These are phyloP conservation scores for Salvia hispanica DNA, from an alignment of 257 asterid species.

Conservation along the genomic window DNA sequence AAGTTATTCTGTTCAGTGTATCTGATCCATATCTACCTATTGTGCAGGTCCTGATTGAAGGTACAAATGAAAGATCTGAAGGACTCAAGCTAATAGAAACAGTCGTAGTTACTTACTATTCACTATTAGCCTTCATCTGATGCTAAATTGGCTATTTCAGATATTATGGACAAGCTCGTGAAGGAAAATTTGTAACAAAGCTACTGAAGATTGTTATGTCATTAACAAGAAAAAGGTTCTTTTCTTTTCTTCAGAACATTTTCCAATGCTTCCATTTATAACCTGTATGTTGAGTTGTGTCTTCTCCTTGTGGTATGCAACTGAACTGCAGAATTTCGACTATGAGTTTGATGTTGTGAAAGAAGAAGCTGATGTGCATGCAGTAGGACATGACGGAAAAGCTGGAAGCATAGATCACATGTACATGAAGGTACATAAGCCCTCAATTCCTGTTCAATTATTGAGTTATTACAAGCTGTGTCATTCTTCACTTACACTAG, in stretches of 20 bases:
- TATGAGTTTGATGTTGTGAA: constrained; percentile 82
- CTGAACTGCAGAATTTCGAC: constrained; percentile 45
- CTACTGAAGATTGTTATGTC: constrained; percentile 54
- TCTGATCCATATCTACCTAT: constrained; percentile 26
- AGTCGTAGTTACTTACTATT: constrained; percentile 11
- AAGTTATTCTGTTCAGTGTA: constrained; percentile 5
- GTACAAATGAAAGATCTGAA: constrained; percentile 45
- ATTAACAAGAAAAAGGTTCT: constrained; percentile 55
- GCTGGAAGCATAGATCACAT: constrained; percentile 51
- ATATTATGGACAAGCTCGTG: constrained; percentile 72
- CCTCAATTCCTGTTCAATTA: background rate
- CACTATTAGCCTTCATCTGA: constrained; percentile 27
- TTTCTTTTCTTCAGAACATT: constrained; percentile 16
- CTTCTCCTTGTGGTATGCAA: constrained; percentile 19
- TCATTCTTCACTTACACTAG: background rate
- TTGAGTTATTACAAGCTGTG: background rate
- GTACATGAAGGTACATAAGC: constrained; percentile 70
- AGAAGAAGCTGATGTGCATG: constrained; percentile 58
- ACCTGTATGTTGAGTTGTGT: constrained; percentile 6
- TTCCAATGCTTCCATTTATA: constrained; percentile 2
- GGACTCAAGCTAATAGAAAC: constrained; percentile 29
- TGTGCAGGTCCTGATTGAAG: constrained; percentile 81
- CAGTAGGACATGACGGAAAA: constrained; percentile 37
- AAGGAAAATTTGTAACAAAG: constrained; percentile 61
- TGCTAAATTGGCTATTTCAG: constrained; percentile 44